Percentiles rank a stretch among this genome's conserved stretches.
Conservation (phyloP, 768 basidiomycete species). For the Ramaria sp. region DNA sequence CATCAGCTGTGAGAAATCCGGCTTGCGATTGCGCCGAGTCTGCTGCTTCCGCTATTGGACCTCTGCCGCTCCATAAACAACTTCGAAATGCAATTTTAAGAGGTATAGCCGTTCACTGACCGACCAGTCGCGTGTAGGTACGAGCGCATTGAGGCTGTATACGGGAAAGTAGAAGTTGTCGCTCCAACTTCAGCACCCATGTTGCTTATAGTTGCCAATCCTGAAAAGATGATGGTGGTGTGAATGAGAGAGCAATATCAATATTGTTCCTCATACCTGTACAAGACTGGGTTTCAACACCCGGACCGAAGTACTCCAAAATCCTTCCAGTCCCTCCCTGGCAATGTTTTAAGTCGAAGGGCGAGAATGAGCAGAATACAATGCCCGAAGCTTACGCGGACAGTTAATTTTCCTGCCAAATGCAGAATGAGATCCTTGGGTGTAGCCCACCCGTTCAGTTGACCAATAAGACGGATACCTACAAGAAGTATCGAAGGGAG, state of each 20-base stretch:
- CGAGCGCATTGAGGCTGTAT: slow-evolving; percentile 77
- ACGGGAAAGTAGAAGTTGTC: slow-evolving; percentile 98
- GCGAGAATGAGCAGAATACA: background rate
- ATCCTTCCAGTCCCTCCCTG: slow-evolving; percentile 95
- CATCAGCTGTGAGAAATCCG: slow-evolving; percentile 76
- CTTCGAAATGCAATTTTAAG: background rate
- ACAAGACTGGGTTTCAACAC: slow-evolving; percentile 81
- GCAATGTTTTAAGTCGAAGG: background rate
- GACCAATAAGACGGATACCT: slow-evolving; percentile 85
- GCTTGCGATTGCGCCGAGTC: slow-evolving; percentile 59
- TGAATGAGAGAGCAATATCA: background rate
- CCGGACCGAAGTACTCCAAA: slow-evolving; percentile 93
- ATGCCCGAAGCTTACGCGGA: slow-evolving; percentile 48
- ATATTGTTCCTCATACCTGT: slow-evolving; percentile 44
- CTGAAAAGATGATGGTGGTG: slow-evolving; percentile 23
- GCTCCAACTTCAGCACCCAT: slow-evolving; percentile 99
- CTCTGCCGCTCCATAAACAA: slow-evolving; percentile 15
- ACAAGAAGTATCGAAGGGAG: background rate
- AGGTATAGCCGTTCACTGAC: background rate
- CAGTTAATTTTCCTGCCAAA: slow-evolving; percentile 88
- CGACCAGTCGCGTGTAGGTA: slow-evolving; percentile 90
- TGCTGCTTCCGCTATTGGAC: slow-evolving; percentile 76
- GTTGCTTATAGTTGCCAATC: slow-evolving; percentile 91
- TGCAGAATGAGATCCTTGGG: slow-evolving; percentile 95
- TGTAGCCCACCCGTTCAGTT: slow-evolving; percentile 84